Evolutionary conservation across 768 basidiomycete genomes (phyloP).

Genomic region (Lactifluus hygrophoroides): DNA sequence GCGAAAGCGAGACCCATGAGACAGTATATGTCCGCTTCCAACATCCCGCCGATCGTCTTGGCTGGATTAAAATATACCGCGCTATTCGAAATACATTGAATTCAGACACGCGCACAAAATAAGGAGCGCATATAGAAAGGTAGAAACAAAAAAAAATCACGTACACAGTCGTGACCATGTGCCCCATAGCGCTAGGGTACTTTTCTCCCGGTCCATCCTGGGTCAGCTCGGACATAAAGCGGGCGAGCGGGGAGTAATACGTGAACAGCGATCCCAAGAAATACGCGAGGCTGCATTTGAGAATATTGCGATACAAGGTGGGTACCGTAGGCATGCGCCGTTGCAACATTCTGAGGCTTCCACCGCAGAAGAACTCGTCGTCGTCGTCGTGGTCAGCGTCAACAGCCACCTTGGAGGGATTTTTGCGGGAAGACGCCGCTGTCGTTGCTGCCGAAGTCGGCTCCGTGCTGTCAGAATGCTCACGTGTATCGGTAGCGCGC

Average conservation of each 20-base stretch:
- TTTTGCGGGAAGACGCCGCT: background rate
- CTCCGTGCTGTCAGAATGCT: background rate
- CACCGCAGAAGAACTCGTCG: background rate
- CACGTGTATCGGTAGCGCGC: background rate
- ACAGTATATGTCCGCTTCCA: constrained; percentile 83
- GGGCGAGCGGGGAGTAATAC: constrained; percentile 68
- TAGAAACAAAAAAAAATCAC: constrained; percentile 24
- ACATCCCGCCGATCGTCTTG: constrained; percentile 86
- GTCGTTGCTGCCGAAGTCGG: background rate
- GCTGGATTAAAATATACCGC: constrained; percentile 91
- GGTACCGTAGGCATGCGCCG: constrained; percentile 34
- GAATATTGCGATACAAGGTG: constrained; percentile 55
- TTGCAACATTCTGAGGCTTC: constrained; percentile 10
- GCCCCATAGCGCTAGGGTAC: constrained; percentile 68
- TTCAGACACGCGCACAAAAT: background rate
- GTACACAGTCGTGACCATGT: constrained; percentile 91
- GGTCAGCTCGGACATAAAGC: constrained; percentile 53
- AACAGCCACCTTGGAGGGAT: no score
- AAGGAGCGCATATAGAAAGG: no score
- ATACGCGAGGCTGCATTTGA: constrained; percentile 91
- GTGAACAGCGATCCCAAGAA: constrained; percentile 89
- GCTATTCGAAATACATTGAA: constrained; percentile 28
- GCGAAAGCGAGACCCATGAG: constrained; percentile 61
- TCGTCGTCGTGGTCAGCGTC: background rate
- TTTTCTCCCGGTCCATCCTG: constrained; percentile 38